Evolutionary conservation across 805 yeast genomes (phyloP).

Genomic region (Saturnispora saitoi): DNA sequence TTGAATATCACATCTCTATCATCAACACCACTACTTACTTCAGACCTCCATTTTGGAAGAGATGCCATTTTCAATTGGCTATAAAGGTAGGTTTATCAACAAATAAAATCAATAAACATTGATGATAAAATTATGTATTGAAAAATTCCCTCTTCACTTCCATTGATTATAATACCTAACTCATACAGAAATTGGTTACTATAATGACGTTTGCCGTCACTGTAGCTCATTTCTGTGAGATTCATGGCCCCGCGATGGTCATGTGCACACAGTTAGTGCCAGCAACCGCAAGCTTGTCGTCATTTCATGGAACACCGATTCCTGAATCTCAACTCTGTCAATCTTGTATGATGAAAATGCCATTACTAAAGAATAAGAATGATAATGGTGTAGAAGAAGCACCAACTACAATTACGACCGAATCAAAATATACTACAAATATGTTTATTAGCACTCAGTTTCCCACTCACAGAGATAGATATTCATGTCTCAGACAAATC

Average conservation of each 20-base stretch:
- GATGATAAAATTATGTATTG: neutral
- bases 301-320: slow-evolving; percentile 33
- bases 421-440: slow-evolving; percentile 4
- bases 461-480: slow-evolving; percentile 44
- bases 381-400: neutral
- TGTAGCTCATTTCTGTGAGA: slow-evolving; percentile 69
- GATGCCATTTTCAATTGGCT: slow-evolving; percentile 1
- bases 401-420: slow-evolving; percentile 11
- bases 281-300: slow-evolving; percentile 1
- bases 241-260: slow-evolving; percentile 64
- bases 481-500: slow-evolving; percentile 47
- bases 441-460: slow-evolving; percentile 51
- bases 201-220: slow-evolving; percentile 38
- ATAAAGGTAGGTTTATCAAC: neutral
- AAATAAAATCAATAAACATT: neutral
- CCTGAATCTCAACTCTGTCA: slow-evolving; percentile 36
- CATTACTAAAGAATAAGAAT: neutral
- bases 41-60: slow-evolving; percentile 1
- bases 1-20: neutral
- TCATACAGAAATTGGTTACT: neutral
- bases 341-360: slow-evolving; percentile 42
- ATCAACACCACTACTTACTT: neutral
- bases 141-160: neutral
- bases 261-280: slow-evolving; percentile 46
- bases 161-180: neutral